These are phyloP conservation scores for Bonnemaisonia californica DNA, from an alignment of 31 red algal species.

Conservation along the genomic window DNA sequence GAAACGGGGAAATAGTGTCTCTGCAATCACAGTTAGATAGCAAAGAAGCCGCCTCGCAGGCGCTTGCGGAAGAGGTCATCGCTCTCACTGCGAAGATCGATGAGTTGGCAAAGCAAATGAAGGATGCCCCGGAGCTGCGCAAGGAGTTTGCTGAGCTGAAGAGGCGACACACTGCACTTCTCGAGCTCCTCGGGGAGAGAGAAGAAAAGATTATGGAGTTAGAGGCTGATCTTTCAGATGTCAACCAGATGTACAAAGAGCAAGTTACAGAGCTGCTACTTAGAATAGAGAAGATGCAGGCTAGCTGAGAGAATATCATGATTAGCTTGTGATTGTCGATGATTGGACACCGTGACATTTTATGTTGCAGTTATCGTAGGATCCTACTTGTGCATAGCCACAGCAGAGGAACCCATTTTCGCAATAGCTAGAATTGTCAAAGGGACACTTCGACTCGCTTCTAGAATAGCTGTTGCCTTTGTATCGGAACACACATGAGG, in stretches of 20 bases:
- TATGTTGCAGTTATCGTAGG: background rate
- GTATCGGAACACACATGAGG: conserved; percentile 44
- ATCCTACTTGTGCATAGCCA: background rate
- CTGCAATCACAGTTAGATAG: conserved; percentile 72
- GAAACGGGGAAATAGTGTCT: conserved; percentile 57
- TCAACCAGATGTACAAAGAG: conserved; percentile 88
- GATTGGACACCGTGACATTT: background rate
- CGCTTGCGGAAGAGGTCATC: conserved; percentile 67
- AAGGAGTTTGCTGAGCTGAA: conserved; percentile 52
- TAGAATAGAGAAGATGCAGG: conserved; percentile 64
- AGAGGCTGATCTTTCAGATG: conserved; percentile 77
- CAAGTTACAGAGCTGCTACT: conserved; percentile 82
- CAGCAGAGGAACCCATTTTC: background rate
- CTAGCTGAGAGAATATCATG: background rate
- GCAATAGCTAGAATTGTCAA: conserved; percentile 34
- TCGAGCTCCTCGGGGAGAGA: conserved; percentile 81
- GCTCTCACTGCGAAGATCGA: conserved; percentile 65
- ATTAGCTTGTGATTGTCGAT: background rate
- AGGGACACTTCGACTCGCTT: conserved; percentile 39
- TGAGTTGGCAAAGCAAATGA: conserved; percentile 28
- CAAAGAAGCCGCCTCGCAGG: conserved; percentile 61
- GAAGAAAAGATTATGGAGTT: conserved; percentile 91
- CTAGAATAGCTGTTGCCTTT: conserved; percentile 51
- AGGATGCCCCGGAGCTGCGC: conserved; percentile 35
- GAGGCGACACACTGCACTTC: conserved; percentile 50